phyloP scores from a whole-genome alignment of 768 basidiomycete genomes.

The Lentinula sp. region DNA sequence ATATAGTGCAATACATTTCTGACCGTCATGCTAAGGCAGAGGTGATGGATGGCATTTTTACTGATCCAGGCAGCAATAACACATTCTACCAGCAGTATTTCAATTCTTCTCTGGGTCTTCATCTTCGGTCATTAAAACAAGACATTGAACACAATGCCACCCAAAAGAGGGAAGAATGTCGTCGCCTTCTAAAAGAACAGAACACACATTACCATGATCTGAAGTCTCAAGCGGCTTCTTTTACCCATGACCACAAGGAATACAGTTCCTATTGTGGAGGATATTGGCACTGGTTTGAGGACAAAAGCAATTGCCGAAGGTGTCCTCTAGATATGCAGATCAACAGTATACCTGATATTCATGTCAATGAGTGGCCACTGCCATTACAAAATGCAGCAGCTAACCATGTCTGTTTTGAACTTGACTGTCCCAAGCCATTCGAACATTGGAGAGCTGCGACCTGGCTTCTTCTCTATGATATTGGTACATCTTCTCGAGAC shows the following conservation, averaged over 20 bases:
- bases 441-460: conserved; percentile 38
- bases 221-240: background rate
- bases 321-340: conserved; percentile 18
- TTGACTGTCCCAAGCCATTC: conserved; percentile 31
- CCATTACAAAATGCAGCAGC: conserved; percentile 19
- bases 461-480: conserved; percentile 28
- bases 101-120: conserved; percentile 12
- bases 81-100: conserved; percentile 32
- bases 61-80: conserved; percentile 4
- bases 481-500: conserved; percentile 20
- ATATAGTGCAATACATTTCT: conserved; percentile 23
- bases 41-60: conserved; percentile 27
- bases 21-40: background rate
- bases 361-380: conserved; percentile 42
- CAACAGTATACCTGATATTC: conserved; percentile 14
- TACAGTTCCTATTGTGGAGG: background rate
- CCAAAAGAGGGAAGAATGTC: conserved; percentile 14
- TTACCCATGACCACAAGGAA: background rate
- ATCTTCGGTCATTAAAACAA: conserved; percentile 14
- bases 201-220: background rate
- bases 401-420: conserved; percentile 33
- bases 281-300: background rate
- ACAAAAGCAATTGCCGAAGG: conserved; percentile 16
- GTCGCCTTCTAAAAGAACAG: background rate
- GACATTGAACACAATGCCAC: conserved; percentile 18